Conservation (phyloP, 2,329 filamentous ascomycete genomes). For the Xenoacremonium recifei region DNA sequence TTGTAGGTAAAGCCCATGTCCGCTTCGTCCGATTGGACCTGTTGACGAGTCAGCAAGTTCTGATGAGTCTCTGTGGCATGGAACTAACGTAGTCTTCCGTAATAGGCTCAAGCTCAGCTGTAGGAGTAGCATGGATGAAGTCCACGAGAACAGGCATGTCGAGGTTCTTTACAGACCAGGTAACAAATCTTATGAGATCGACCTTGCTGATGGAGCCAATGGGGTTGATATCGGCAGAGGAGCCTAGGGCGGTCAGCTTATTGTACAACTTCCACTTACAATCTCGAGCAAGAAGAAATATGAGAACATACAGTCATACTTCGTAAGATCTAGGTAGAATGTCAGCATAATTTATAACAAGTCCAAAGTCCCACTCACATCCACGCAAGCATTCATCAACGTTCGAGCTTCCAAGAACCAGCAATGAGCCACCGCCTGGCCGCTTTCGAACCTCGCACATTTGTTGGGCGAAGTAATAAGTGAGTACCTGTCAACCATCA, state of each 20-base stretch:
- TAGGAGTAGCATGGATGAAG: conserved; percentile 59
- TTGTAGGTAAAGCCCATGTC: conserved; percentile 44
- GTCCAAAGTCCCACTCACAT: no score
- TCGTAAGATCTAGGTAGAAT: no score
- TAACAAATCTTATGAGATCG: conserved; percentile 65
- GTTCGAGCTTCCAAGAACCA: conserved; percentile 27
- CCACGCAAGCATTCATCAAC: conserved; percentile 18
- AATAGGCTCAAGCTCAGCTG: conserved; percentile 53
- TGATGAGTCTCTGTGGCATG: no score
- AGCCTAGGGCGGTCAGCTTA: no score
- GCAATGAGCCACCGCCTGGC: conserved; percentile 23
- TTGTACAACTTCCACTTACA: no score
- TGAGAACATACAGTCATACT: conserved; percentile 30
- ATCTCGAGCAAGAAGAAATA: no score
- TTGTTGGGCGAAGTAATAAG: conserved; percentile 47
- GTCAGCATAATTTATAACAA: no score
- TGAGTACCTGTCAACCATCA: no score
- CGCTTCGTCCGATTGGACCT: conserved; percentile 39
- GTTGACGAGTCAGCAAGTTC: no score
- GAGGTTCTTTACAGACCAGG: conserved; percentile 54
- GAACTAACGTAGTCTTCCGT: no score
- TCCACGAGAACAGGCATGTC: conserved; percentile 59
- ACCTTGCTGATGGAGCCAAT: conserved; percentile 45
- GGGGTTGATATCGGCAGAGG: conserved; percentile 40
- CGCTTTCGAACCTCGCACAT: conserved; percentile 18